A percentile compares a stretch with the other conserved stretches of the same genome.
Conservation (phyloP, 805 yeast genomes). For the Monosporozyma aquatica region DNA sequence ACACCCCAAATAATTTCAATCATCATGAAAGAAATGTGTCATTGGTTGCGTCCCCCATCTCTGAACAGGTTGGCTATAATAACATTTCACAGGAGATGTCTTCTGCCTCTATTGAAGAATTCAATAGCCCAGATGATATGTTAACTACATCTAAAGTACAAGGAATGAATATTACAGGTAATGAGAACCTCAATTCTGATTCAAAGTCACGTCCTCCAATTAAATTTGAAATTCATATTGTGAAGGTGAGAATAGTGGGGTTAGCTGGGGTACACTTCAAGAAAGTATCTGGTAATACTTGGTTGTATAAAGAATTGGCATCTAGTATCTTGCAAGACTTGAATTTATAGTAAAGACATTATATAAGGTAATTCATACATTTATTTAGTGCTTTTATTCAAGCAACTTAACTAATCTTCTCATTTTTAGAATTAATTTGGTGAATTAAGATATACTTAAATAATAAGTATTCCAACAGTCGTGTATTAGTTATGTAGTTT, state of each 20-base stretch:
- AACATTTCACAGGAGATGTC: constrained; percentile 24
- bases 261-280: constrained; percentile 92
- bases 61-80: neutral
- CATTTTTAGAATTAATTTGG: too few species aligned
- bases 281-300: constrained; percentile 85
- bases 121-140: constrained; percentile 32
- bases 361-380: neutral
- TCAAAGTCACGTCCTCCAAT: constrained; percentile 36
- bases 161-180: constrained; percentile 42
- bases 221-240: constrained; percentile 84
- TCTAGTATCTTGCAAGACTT: constrained; percentile 69
- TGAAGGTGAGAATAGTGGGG: constrained; percentile 83
- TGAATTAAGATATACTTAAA: too few species aligned
- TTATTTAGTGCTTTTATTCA: too few species aligned
- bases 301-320: constrained; percentile 90
- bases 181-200: constrained; percentile 31
- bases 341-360: constrained; percentile 38
- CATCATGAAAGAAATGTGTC: constrained; percentile 24
- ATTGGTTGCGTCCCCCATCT: constrained; percentile 24
- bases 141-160: constrained; percentile 50
- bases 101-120: constrained; percentile 27
- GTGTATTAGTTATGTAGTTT: too few species aligned
- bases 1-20: constrained; percentile 45
- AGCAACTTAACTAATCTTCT: too few species aligned
- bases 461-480: too few species aligned